These are phyloP conservation scores for Suhomyces ambrosiae DNA, from an alignment of 1,139 yeast species.

Conservation along the genomic window DNA sequence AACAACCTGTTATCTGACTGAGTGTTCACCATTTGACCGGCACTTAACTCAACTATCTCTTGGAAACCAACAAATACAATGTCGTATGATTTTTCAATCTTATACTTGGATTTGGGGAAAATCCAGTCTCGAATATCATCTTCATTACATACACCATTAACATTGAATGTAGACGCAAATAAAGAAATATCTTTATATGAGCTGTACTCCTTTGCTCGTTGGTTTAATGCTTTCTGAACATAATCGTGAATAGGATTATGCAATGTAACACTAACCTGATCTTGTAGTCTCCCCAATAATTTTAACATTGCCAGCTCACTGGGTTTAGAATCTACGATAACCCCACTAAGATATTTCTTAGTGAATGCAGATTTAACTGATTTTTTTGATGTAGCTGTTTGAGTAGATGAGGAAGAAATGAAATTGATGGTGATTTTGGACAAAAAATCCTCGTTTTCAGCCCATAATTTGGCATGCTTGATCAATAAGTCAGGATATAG, in stretches of 20 bases:
- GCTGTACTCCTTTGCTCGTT: slow-evolving; percentile 50
- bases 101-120: slow-evolving; percentile 41
- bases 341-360: slow-evolving; percentile 48
- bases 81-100: slow-evolving; percentile 50
- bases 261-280: slow-evolving; percentile 49
- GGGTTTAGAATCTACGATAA: slow-evolving; percentile 40
- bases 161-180: slow-evolving; percentile 71
- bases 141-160: slow-evolving; percentile 59
- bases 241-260: slow-evolving; percentile 75
- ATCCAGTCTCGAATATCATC: slow-evolving; percentile 61
- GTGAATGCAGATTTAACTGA: slow-evolving; percentile 46
- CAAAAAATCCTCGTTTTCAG: slow-evolving; percentile 55
- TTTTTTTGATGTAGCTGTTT: slow-evolving; percentile 35
- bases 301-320: slow-evolving; percentile 51
- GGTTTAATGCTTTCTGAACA: slow-evolving; percentile 56
- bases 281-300: slow-evolving; percentile 51
- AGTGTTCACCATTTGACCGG: slow-evolving; percentile 84
- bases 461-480: slow-evolving; percentile 63
- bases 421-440: slow-evolving; percentile 46
- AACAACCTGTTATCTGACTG: slow-evolving; percentile 69
- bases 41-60: slow-evolving; percentile 88
- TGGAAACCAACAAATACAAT: slow-evolving; percentile 83
- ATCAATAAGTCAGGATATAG: slow-evolving; percentile 44
- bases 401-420: slow-evolving; percentile 34
- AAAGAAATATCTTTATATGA: slow-evolving; percentile 53